A percentile compares a stretch with the other conserved stretches of the same genome.
Conservation (phyloP, 2,329 filamentous ascomycete species). For the Fusarium circinatum region DNA sequence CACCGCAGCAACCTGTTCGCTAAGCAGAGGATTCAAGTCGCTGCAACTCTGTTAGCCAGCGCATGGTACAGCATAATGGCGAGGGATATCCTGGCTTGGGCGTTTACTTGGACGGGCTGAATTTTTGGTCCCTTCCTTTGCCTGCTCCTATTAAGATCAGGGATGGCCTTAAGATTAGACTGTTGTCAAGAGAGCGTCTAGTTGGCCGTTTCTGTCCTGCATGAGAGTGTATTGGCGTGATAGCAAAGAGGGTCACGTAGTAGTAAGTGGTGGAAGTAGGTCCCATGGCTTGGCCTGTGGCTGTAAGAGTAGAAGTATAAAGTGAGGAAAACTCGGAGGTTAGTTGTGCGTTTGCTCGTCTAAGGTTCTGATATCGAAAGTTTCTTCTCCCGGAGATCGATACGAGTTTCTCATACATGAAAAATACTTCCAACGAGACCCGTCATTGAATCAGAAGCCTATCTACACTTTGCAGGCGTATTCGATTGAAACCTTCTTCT, state of each 20-base stretch:
- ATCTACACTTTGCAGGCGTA: neutral
- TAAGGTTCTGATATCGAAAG: conserved; percentile 3
- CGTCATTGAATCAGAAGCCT: neutral
- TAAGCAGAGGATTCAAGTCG: conserved; percentile 9
- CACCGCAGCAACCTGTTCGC: conserved; percentile 4
- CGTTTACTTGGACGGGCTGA: conserved; percentile 35
- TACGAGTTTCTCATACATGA: neutral
- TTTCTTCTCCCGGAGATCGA: neutral
- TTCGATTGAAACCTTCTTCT: neutral
- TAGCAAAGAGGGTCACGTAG: conserved; percentile 12
- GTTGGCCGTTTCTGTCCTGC: conserved; percentile 9
- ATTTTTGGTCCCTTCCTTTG: conserved; percentile 1
- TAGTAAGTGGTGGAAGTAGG: neutral
- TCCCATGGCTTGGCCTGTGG: conserved; percentile 7
- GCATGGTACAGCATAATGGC: conserved; percentile 31
- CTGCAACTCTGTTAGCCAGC: conserved; percentile 8
- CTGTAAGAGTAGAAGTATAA: conserved; percentile 21
- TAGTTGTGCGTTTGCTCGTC: neutral
- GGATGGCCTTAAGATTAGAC: conserved; percentile 15
- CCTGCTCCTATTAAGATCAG: neutral
- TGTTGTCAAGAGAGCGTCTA: neutral
- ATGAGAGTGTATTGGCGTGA: conserved; percentile 7
- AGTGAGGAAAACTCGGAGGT: conserved; percentile 4
- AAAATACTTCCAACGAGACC: neutral
- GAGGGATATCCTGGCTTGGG: conserved; percentile 11